Base-by-base conservation (phyloP, 2,329 filamentous ascomycete genomes). In the Phaeophleospora eucalypticola region DNA sequence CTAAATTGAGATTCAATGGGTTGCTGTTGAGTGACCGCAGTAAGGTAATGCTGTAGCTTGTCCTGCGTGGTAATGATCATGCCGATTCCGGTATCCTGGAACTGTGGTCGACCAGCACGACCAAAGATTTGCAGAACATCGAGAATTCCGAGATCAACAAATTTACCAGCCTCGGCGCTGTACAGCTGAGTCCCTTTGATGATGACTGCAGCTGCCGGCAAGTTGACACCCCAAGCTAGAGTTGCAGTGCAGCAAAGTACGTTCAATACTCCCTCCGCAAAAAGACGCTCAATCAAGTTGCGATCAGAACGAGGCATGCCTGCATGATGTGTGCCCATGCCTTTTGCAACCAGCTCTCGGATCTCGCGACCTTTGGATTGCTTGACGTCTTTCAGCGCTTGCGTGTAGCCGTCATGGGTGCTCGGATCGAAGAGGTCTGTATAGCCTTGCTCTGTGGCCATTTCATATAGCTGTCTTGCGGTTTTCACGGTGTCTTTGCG, bases 121-220 rank as follows among this genome's bases (percentile, higher is more conserved):
- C 93, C 93, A 63, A 98, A 98, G 49, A 98, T 98, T 65, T 98
- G 93, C 45, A 98, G 75, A 14, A 98, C 93, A 65, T 98, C 93
- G 2, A 98, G 78, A 56, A 98, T 98, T 2, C 93, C 91, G 4
- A 98, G 77, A 63, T 98, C 93, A 16, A 96, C 86, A 58, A 96
- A 97, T 68, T 95, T 95, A 68, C 93, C 93, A 43, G 95, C 91
- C 65, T 96, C 88, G 0, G 93, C 85, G 65, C 90, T 97, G 70
- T 98, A 98, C 0, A 98, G 81, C 63, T 97, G 91, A 0, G 93
- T 98, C 14, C 93, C 93, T 67, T 98, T 98, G 77, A 98, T 98
- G 43, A 98, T 80, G 41, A 98, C 93, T 0, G 93, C 94, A 0
- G 93, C 93, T 27, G 93, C 93, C 1, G 93, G 93, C 68, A 98